A percentile compares a stretch with the other conserved stretches of the same genome.
These are phyloP conservation scores for Apiosordaria backusii DNA, from an alignment of 495 filamentous ascomycete species.

Conservation along the genomic window DNA sequence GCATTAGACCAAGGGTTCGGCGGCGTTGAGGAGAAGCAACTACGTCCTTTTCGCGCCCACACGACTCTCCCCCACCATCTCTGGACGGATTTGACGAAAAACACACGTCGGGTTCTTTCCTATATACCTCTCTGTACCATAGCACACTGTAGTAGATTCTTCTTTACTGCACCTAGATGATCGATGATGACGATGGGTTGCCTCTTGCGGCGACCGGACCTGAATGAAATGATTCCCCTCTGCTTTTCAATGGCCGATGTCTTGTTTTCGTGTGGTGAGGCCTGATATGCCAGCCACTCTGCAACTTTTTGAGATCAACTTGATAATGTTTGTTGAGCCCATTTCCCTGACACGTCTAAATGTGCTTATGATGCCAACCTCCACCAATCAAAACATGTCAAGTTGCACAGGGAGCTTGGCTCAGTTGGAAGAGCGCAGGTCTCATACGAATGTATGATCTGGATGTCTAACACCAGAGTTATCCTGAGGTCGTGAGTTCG, in stretches of 20 bases:
- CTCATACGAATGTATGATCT: constrained; percentile 24
- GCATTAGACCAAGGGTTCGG: neutral
- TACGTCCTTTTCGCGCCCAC: neutral
- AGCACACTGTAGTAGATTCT: neutral
- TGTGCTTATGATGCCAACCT: neutral
- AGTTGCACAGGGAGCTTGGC: constrained; percentile 19
- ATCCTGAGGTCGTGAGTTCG: constrained; percentile 31
- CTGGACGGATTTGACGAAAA: neutral
- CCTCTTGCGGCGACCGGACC: neutral
- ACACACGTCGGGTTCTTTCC: neutral
- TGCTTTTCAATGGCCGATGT: neutral
- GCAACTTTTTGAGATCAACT: too few species aligned
- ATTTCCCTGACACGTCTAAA: too few species aligned
- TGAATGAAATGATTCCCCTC: neutral
- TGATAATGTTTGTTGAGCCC: too few species aligned
- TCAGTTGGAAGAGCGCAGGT: constrained; percentile 28
- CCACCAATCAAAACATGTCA: constrained; percentile 1
- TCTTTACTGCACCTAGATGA: neutral
- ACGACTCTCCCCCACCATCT: neutral
- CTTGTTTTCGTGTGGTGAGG: neutral
- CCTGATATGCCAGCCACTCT: too few species aligned
- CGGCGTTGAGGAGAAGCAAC: neutral
- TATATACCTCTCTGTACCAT: neutral
- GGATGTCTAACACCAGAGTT: constrained; percentile 4
- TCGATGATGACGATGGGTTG: neutral